These are phyloP conservation scores for Tetrahymena borealis DNA, from an alignment of 73 alveolate genomes.

Conservation along the genomic window DNA sequence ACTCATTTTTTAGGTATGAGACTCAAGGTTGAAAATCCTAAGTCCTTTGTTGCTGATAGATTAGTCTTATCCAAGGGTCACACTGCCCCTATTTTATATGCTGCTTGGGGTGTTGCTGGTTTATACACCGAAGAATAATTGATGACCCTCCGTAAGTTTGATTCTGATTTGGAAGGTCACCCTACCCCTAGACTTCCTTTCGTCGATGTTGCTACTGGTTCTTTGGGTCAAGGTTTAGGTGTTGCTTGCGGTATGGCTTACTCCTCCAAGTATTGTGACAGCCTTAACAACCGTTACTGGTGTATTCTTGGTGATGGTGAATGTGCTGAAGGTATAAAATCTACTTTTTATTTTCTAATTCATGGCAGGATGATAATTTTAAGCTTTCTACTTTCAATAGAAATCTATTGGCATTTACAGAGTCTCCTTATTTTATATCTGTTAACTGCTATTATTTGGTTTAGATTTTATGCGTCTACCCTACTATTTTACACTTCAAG, in stretches of 20 bases:
- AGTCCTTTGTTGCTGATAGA: conserved; percentile 53
- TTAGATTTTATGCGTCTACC: too few species aligned
- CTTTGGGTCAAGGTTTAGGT: conserved; percentile 71
- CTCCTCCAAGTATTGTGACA: conserved; percentile 52
- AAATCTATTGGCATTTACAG: too few species aligned
- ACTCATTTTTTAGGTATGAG: neutral
- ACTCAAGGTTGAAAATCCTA: neutral
- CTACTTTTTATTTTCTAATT: neutral
- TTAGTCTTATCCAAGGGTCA: conserved; percentile 69
- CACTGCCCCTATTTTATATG: conserved; percentile 73
- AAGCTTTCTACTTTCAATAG: too few species aligned
- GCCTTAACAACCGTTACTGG: conserved; percentile 41
- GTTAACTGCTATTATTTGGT: too few species aligned
- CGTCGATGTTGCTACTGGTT: conserved; percentile 75
- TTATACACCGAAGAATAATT: conserved; percentile 38
- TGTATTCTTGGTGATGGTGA: conserved; percentile 70
- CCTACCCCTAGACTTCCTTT: conserved; percentile 80
- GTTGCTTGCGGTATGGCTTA: conserved; percentile 78
- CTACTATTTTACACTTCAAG: too few species aligned
- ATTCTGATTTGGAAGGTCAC: conserved; percentile 65
- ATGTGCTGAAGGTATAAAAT: conserved; percentile 65
- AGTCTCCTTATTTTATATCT: too few species aligned
- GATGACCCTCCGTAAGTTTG: conserved; percentile 51
- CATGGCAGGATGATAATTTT: too few species aligned
- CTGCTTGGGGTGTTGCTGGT: conserved; percentile 76